Conservation (phyloP, 305 asterid species). For the Fraxinus dipetala region DNA sequence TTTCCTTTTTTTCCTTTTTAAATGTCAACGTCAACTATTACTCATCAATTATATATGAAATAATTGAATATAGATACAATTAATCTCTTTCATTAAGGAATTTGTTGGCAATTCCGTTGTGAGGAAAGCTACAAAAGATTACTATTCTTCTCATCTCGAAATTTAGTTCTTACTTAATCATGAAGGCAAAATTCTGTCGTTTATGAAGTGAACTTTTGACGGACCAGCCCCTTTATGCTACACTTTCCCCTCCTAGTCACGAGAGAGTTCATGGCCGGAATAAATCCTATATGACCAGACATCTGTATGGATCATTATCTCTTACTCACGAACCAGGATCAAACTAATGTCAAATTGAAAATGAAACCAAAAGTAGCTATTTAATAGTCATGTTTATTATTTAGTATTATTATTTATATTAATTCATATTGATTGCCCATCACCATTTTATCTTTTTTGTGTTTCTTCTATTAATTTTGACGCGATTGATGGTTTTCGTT, state of each 20-base stretch:
- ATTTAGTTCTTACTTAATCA: background rate
- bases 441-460: background rate
- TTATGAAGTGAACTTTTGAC: too few relatives aligned
- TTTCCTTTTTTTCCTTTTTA: background rate
- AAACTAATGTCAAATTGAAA: background rate
- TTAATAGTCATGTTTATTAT: background rate
- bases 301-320: too few relatives aligned
- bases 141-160: background rate
- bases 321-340: background rate
- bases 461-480: background rate
- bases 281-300: background rate
- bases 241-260: background rate
- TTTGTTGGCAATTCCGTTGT: background rate
- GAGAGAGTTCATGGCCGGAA: background rate
- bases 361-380: background rate
- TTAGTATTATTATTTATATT: too few relatives aligned
- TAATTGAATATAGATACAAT: background rate
- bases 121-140: background rate
- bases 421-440: background rate
- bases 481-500: background rate
- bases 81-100: background rate
- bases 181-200: background rate
- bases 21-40: background rate
- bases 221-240: background rate
- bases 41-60: background rate